phyloP scores from a whole-genome alignment of 306 rosid species.

The Cucumis melo region DNA sequence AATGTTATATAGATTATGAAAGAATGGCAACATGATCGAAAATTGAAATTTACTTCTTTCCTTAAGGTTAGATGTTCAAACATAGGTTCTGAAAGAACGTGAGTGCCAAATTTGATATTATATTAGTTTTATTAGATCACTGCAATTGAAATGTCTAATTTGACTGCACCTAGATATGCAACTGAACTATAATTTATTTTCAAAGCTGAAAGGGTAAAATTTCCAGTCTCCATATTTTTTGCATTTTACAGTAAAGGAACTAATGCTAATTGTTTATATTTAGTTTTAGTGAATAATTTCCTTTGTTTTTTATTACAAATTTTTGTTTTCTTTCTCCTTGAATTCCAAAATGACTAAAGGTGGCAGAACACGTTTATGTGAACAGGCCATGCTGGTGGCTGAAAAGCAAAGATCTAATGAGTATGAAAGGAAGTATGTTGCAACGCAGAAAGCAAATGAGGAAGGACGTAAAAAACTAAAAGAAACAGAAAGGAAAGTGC shows the following conservation, averaged over 20 bases:
- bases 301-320: not conserved
- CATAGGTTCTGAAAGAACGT: not conserved
- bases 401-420: constrained; percentile 68
- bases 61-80: not conserved
- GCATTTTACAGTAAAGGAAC: not conserved
- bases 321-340: constrained; percentile 5
- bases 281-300: not conserved
- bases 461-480: constrained; percentile 46
- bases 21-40: not conserved
- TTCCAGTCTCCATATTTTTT: not conserved
- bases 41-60: too few species aligned
- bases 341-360: not conserved
- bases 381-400: constrained; percentile 46
- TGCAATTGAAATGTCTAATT: not conserved
- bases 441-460: constrained; percentile 43
- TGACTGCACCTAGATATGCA: not conserved
- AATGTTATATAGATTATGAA: not conserved
- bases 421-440: constrained; percentile 48
- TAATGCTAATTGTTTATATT: not conserved
- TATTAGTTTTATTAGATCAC: not conserved
- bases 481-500: constrained; percentile 63
- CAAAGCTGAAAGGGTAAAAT: not conserved
- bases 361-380: not conserved
- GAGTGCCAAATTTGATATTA: not conserved
- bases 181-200: not conserved